Evolutionary conservation across 192 early-diverging fungal genomes (phyloP).

Genomic region (Chytriomyces sp.): DNA sequence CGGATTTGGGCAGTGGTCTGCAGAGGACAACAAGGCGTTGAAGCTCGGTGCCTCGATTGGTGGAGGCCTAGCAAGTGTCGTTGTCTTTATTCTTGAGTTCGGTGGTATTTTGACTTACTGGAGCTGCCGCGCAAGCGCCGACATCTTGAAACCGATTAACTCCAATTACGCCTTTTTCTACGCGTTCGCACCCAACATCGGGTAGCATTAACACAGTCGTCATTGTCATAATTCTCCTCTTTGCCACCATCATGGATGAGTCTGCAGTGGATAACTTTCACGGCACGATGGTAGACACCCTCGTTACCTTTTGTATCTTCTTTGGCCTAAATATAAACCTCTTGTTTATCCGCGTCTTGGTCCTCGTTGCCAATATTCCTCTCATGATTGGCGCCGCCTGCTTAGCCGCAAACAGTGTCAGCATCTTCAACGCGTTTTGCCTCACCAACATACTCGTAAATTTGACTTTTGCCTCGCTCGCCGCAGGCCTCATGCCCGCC

Average conservation of each 20-base stretch:
- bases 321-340: constrained; percentile 22
- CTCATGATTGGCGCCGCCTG: constrained; percentile 34
- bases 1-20: constrained; percentile 58
- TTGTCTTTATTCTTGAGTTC: constrained; percentile 49
- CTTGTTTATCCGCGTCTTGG: constrained; percentile 18
- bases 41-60: constrained; percentile 37
- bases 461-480: constrained; percentile 34
- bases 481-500: constrained; percentile 36
- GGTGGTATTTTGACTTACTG: constrained; percentile 47
- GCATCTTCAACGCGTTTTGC: constrained; percentile 33
- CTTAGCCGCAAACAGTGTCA: constrained; percentile 29
- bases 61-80: constrained; percentile 28
- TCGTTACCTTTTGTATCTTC: constrained; percentile 31
- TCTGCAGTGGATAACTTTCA: constrained; percentile 55
- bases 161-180: constrained; percentile 44
- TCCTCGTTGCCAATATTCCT: constrained; percentile 48
- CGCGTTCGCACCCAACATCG: constrained; percentile 33
- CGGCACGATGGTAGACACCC: constrained; percentile 45
- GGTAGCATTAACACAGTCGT: constrained; percentile 34
- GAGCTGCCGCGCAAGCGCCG: constrained; percentile 25
- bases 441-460: constrained; percentile 46
- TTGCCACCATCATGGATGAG: constrained; percentile 50
- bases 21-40: constrained; percentile 36
- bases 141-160: constrained; percentile 7
- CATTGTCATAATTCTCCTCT: constrained; percentile 40